Evolutionary conservation across 2,329 filamentous ascomycete genomes (phyloP).

Genomic region (Nemania serpens): DNA sequence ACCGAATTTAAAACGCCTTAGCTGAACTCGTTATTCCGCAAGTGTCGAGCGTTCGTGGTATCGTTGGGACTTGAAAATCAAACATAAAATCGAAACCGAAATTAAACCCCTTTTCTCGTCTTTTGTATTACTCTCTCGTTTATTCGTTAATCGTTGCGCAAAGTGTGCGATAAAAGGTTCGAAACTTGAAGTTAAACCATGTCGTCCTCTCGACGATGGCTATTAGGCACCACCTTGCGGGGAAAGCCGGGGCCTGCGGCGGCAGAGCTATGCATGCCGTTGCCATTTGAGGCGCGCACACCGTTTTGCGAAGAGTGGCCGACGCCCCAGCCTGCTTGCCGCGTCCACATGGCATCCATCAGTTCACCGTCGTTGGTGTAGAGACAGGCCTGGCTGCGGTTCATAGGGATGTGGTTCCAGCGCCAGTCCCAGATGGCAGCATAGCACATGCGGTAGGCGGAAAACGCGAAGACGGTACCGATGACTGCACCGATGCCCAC

Average conservation of each 20-base stretch:
- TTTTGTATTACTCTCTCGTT: neutral
- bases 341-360: conserved; percentile 60
- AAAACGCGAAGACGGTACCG: conserved; percentile 68
- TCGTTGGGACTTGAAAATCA: neutral
- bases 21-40: neutral
- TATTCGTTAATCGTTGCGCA: neutral
- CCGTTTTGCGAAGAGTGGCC: conserved; percentile 44
- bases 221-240: conserved; percentile 34
- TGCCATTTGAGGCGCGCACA: conserved; percentile 16
- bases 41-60: neutral
- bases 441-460: conserved; percentile 69
- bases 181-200: conserved; percentile 31
- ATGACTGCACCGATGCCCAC: conserved; percentile 69
- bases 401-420: conserved; percentile 67
- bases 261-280: conserved; percentile 13
- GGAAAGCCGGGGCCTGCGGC: conserved; percentile 19
- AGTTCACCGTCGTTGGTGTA: conserved; percentile 55
- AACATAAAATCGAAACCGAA: neutral
- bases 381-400: conserved; percentile 59
- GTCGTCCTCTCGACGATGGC: conserved; percentile 31
- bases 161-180: no score
- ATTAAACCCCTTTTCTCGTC: neutral
- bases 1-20: neutral
- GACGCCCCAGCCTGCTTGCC: conserved; percentile 64
- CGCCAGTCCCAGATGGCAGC: conserved; percentile 71